Conservation (phyloP, 129 eudicot genomes). For the Centaurea solstitialis region DNA sequence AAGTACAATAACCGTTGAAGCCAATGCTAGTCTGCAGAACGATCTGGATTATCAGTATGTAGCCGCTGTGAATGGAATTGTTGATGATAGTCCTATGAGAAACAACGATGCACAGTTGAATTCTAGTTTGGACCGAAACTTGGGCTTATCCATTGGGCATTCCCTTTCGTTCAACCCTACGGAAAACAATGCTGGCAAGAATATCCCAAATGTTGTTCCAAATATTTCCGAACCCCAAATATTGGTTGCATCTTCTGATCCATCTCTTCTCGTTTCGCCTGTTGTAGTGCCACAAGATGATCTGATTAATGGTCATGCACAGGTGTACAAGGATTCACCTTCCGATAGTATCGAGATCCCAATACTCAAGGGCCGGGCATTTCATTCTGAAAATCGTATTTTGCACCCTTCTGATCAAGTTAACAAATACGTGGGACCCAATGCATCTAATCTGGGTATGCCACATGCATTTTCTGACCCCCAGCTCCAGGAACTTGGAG, state of each 20-base stretch:
- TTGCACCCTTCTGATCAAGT: constrained; percentile 43
- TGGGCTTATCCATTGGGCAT: constrained; percentile 34
- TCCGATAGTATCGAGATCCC: constrained; percentile 44
- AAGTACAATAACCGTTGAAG: constrained; percentile 28
- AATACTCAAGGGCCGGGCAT: constrained; percentile 35
- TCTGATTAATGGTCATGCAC: constrained; percentile 25
- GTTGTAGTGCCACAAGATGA: constrained; percentile 42
- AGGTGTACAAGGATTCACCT: constrained; percentile 30
- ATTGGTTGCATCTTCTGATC: constrained; percentile 15
- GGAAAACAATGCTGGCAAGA: constrained; percentile 23
- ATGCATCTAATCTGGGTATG: constrained; percentile 52
- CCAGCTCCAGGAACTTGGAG: constrained; percentile 70
- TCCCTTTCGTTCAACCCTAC: constrained; percentile 28
- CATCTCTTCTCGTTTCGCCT: constrained; percentile 38
- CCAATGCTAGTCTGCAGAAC: constrained; percentile 38
- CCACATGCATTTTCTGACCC: constrained; percentile 94
- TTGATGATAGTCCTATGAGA: constrained; percentile 37
- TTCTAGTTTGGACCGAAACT: constrained; percentile 33
- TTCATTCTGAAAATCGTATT: constrained; percentile 54
- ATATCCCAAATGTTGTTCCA: constrained; percentile 27
- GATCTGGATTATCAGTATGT: constrained; percentile 73
- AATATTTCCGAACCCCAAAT: constrained; percentile 32
- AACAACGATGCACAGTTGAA: constrained; percentile 32
- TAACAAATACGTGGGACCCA: constrained; percentile 36
- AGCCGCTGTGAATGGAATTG: constrained; percentile 75